Evolutionary conservation across 768 basidiomycete genomes (phyloP).

Genomic region (Postia placenta): DNA sequence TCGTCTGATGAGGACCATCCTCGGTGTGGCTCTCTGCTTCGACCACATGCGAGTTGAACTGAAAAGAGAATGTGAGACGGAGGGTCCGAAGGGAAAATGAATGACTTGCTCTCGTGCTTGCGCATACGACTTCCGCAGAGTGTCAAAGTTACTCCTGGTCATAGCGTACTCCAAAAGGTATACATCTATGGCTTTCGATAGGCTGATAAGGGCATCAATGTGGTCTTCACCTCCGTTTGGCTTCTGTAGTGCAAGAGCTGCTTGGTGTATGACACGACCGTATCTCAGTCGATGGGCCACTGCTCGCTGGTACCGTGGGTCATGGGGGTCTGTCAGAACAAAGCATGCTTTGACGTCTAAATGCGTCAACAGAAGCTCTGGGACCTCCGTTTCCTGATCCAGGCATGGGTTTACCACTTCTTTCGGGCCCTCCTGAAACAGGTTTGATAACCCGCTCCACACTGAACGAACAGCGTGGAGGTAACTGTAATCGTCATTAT

Average conservation of each 20-base stretch:
- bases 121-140: constrained; percentile 62
- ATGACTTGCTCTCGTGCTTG: constrained; percentile 51
- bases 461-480: constrained; percentile 68
- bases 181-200: constrained; percentile 69
- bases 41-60: constrained; percentile 64
- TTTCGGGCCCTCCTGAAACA: constrained; percentile 55
- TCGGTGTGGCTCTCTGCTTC: constrained; percentile 70
- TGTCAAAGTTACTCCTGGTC: constrained; percentile 49
- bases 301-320: constrained; percentile 68
- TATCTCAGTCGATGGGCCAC: constrained; percentile 52
- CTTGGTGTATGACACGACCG: constrained; percentile 61
- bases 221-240: constrained; percentile 70
- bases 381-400: constrained; percentile 55
- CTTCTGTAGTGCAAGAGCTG: constrained; percentile 57
- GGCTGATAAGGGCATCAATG: constrained; percentile 75
- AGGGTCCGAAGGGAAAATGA: background rate
- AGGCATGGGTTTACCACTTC: constrained; percentile 50
- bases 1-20: constrained; percentile 69
- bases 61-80: background rate
- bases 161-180: constrained; percentile 70
- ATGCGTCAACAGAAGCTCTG: constrained; percentile 62
- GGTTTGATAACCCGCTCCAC: constrained; percentile 71
- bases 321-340: constrained; percentile 62
- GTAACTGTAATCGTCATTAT: constrained; percentile 41
- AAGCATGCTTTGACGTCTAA: constrained; percentile 72